These are phyloP conservation scores for Kregervanrija fluxuum DNA, from an alignment of 805 yeast species.

Conservation along the genomic window DNA sequence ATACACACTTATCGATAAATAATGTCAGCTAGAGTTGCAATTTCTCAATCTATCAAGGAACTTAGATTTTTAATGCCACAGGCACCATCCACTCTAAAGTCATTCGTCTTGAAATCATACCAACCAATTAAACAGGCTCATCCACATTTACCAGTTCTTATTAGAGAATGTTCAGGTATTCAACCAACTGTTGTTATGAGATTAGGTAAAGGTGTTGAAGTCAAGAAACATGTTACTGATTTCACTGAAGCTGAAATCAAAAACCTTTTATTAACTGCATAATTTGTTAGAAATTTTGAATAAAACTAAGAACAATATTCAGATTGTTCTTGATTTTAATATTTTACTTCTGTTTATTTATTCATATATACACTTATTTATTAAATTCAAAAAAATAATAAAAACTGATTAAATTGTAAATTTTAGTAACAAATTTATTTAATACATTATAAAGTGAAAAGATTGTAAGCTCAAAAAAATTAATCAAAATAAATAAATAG, in stretches of 20 bases:
- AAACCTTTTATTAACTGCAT: constrained; percentile 18
- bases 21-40: constrained; percentile 18
- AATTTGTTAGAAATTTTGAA: too few relatives aligned
- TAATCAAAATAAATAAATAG: too few relatives aligned
- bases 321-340: too few relatives aligned
- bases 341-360: too few relatives aligned
- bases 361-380: too few relatives aligned
- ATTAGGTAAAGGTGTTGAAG: constrained; percentile 49
- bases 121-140: constrained; percentile 56
- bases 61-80: constrained; percentile 77
- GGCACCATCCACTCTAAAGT: constrained; percentile 60
- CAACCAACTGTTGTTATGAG: constrained; percentile 72
- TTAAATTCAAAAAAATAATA: too few relatives aligned
- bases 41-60: constrained; percentile 60
- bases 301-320: too few relatives aligned
- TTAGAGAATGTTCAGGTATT: constrained; percentile 71
- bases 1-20: background rate
- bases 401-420: too few relatives aligned
- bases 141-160: constrained; percentile 63
- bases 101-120: constrained; percentile 54
- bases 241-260: constrained; percentile 40
- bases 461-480: too few relatives aligned
- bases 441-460: too few relatives aligned
- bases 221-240: constrained; percentile 41
- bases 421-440: too few relatives aligned